These are phyloP conservation scores for Yamadazyma dendronema DNA, from an alignment of 1,139 yeast species.

Conservation along the genomic window DNA sequence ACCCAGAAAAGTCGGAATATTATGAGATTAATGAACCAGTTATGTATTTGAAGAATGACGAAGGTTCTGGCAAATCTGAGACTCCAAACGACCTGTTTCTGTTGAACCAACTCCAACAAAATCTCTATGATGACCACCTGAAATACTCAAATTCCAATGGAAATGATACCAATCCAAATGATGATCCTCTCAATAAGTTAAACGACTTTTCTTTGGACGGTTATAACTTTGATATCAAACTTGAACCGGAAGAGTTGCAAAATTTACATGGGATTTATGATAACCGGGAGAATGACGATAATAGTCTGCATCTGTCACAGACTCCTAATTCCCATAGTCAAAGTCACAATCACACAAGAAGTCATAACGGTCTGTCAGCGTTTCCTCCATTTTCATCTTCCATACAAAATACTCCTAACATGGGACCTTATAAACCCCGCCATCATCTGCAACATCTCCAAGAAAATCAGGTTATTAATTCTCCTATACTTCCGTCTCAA, in stretches of 20 bases:
- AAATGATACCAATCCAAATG: slow-evolving; percentile 12
- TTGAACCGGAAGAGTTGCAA: neutral
- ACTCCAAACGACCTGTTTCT: slow-evolving; percentile 25
- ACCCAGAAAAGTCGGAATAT: slow-evolving; percentile 14
- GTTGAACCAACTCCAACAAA: slow-evolving; percentile 26
- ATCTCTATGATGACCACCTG: slow-evolving; percentile 16
- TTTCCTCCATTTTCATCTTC: slow-evolving; percentile 27
- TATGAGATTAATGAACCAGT: slow-evolving; percentile 12
- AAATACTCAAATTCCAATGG: neutral
- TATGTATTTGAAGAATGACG: slow-evolving; percentile 5
- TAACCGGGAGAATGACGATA: neutral
- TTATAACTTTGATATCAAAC: slow-evolving; percentile 11
- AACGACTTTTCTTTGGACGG: slow-evolving; percentile 13
- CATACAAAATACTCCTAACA: slow-evolving; percentile 13
- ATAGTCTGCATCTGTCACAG: neutral
- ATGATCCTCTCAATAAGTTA: slow-evolving; percentile 6
- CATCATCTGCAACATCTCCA: slow-evolving; percentile 7
- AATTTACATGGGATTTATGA: neutral
- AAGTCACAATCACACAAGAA: neutral
- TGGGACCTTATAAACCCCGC: slow-evolving; percentile 9
- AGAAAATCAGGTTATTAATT: slow-evolving; percentile 21
- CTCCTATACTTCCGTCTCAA: slow-evolving; percentile 46
- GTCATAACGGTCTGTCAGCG: slow-evolving; percentile 24
- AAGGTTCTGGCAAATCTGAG: too few species aligned
- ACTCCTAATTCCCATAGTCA: neutral